Percentiles rank a stretch among this genome's conserved stretches.
phyloP scores from a whole-genome alignment of 345 rosid species.

The Cardamine occulta region DNA sequence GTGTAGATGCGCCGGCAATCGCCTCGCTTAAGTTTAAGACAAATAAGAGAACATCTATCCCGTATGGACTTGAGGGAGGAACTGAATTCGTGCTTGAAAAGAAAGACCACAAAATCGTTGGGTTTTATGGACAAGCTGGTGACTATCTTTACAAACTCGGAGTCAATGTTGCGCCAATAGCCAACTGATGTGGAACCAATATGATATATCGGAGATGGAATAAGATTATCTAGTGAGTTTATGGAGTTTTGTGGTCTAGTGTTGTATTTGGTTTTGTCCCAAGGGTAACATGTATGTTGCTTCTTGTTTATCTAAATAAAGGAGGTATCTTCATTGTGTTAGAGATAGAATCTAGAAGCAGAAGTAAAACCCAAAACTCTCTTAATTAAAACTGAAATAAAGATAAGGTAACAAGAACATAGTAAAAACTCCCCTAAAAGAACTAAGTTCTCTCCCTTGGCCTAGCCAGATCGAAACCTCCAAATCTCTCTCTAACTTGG shows the following conservation, averaged over 20 bases:
- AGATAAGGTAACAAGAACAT: too few relatives aligned
- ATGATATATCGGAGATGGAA: conserved; percentile 1
- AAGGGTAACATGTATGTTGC: neutral
- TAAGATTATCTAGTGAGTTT: conserved; percentile 20
- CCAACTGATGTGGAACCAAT: conserved; percentile 22
- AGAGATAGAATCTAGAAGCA: too few relatives aligned
- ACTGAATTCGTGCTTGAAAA: conserved; percentile 30
- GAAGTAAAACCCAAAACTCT: too few relatives aligned
- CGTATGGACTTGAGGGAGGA: conserved; percentile 35
- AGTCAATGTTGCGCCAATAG: conserved; percentile 39
- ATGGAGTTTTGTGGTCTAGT: conserved; percentile 14
- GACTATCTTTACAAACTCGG: conserved; percentile 35
- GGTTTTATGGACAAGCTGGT: conserved; percentile 42
- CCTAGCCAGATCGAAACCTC: too few relatives aligned
- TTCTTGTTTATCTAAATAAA: conserved; percentile 30
- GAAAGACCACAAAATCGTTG: conserved; percentile 41
- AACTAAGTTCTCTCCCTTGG: too few relatives aligned
- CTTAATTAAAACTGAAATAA: too few relatives aligned
- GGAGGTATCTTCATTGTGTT: neutral
- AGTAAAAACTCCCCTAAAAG: too few relatives aligned
- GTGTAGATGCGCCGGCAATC: conserved; percentile 17
- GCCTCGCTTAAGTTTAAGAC: conserved; percentile 35
- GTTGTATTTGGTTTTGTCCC: conserved; percentile 18
- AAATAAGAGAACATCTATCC: conserved; percentile 30
- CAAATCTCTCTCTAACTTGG: too few relatives aligned